These are phyloP conservation scores for Colletotrichum viniferum DNA, from an alignment of 2,329 filamentous ascomycete genomes.

Conservation along the genomic window DNA sequence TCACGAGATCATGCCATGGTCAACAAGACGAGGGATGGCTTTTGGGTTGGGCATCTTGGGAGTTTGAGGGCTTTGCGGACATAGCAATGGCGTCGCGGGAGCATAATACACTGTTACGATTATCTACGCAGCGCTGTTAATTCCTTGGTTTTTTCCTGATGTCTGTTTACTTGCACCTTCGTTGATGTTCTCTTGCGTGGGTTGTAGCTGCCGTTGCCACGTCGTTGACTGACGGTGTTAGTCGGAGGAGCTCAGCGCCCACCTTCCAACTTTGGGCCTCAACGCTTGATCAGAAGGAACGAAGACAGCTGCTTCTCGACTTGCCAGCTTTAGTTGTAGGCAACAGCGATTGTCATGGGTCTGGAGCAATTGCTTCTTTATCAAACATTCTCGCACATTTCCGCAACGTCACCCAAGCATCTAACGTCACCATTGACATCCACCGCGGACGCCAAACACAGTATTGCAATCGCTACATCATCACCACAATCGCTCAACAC, in stretches of 20 bases:
- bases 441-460: not conserved
- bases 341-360: not conserved
- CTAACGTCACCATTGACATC: not conserved
- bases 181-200: not conserved
- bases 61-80: conserved; percentile 22
- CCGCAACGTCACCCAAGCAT: not conserved
- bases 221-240: not conserved
- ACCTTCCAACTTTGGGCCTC: not conserved
- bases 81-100: conserved; percentile 21
- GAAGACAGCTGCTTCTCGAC: not conserved
- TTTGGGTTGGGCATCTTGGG: conserved; percentile 16
- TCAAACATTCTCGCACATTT: not conserved
- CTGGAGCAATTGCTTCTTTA: not conserved
- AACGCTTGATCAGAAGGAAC: not conserved
- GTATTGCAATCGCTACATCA: not conserved
- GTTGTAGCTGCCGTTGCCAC: not conserved
- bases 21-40: conserved; percentile 7
- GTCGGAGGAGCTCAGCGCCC: not conserved
- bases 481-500: not conserved
- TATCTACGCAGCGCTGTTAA: conserved; percentile 5
- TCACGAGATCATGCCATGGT: conserved; percentile 21
- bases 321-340: not conserved
- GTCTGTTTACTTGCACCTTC: not conserved
- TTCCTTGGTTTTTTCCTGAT: not conserved
- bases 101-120: conserved; percentile 17